Evolutionary conservation across 2,329 filamentous ascomycete genomes (phyloP).

Genomic region (Myriosclerotinia scirpicola): DNA sequence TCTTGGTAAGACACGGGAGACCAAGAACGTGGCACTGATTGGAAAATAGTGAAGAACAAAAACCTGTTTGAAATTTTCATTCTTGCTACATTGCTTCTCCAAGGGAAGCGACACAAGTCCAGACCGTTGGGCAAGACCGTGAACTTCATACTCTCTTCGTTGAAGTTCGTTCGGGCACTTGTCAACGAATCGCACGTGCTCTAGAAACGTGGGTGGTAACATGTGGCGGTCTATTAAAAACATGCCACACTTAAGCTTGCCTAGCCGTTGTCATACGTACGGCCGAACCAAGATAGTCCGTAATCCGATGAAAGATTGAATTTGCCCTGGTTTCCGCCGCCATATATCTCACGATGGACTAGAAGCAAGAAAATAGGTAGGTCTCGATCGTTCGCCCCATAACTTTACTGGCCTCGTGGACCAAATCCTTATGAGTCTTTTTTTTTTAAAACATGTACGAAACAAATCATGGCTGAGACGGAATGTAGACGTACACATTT

Average conservation of each 20-base stretch:
- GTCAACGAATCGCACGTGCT: slow-evolving; percentile 9
- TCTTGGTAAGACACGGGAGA: slow-evolving; percentile 19
- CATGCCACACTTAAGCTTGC: slow-evolving; percentile 21
- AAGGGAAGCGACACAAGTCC: slow-evolving; percentile 14
- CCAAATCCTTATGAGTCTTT: background rate
- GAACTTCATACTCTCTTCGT: background rate
- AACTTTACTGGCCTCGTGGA: slow-evolving; percentile 17
- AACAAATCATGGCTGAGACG: slow-evolving; percentile 13
- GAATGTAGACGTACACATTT: slow-evolving; percentile 5
- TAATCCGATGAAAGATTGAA: background rate
- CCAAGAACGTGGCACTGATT: slow-evolving; percentile 18
- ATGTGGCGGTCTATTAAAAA: background rate
- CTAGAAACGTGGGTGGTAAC: background rate
- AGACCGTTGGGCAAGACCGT: slow-evolving; percentile 14
- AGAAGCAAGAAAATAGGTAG: background rate
- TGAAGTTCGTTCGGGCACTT: slow-evolving; percentile 2
- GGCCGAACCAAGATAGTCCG: background rate
- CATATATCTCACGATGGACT: background rate
- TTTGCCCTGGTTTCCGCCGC: slow-evolving; percentile 15
- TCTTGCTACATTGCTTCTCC: slow-evolving; percentile 6
- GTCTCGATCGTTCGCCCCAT: slow-evolving; percentile 2
- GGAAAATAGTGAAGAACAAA: slow-evolving; percentile 4
- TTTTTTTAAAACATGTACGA: slow-evolving; percentile 8
- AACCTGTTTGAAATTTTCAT: background rate
- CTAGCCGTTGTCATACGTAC: slow-evolving; percentile 17